Conservation (phyloP, 768 basidiomycete species). For the Mycena sanguinolenta region DNA sequence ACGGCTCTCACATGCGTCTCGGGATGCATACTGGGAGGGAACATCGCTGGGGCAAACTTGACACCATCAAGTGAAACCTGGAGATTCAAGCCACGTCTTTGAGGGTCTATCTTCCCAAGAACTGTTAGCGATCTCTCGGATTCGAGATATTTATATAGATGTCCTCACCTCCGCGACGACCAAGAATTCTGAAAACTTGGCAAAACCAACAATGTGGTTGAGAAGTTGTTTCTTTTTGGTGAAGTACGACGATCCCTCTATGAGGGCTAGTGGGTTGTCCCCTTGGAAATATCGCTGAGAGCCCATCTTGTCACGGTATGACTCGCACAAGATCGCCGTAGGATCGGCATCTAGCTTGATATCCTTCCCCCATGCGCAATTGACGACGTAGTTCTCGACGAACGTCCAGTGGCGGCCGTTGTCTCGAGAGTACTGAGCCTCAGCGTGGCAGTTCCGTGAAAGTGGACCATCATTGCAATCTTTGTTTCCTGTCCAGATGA, state of each 20-base stretch:
- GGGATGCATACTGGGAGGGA: constrained; percentile 92
- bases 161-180: constrained; percentile 90
- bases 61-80: constrained; percentile 95
- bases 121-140: not conserved
- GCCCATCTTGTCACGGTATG: constrained; percentile 85
- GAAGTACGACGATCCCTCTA: constrained; percentile 84
- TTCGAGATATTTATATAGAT: not conserved
- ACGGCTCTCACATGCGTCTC: constrained; percentile 81
- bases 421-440: constrained; percentile 80
- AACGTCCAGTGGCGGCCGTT: constrained; percentile 83
- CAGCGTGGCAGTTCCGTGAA: constrained; percentile 72
- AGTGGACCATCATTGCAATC: constrained; percentile 67
- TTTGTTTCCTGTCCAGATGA: constrained; percentile 90
- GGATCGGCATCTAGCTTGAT: constrained; percentile 82
- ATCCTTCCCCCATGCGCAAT: constrained; percentile 94
- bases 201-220: constrained; percentile 91
- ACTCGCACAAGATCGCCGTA: constrained; percentile 93
- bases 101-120: constrained; percentile 60
- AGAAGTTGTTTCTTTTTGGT: constrained; percentile 81
- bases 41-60: constrained; percentile 86
- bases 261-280: constrained; percentile 80
- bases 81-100: constrained; percentile 75
- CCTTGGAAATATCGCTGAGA: constrained; percentile 71
- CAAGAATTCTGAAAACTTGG: constrained; percentile 96
- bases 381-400: constrained; percentile 89